Evolutionary conservation across 768 basidiomycete genomes (phyloP), one percentile per base, ranked within the genome.

Genomic region (Leucocoprinus leucothites): DNA sequence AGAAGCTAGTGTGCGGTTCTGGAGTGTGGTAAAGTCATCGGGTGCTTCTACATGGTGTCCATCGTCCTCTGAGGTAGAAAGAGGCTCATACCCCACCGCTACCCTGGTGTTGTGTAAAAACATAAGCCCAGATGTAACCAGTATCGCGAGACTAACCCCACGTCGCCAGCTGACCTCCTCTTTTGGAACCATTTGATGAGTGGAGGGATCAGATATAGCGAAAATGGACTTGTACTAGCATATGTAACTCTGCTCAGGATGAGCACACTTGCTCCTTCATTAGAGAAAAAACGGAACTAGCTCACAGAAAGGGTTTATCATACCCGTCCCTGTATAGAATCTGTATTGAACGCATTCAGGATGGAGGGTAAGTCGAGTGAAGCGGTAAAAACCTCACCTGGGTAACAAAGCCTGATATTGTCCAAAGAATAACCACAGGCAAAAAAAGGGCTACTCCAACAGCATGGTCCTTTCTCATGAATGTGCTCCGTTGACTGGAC

Each of bases 341-440:
- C 84, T 82, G 53, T 5, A 19, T 51, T 18, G 9, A 28, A 1
- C n/a, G n/a, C n/a, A 45, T 26, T 54, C 9, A 50, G 44, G 21
- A 3, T 61, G 19, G 18, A 21, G 3, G 18, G 3, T 13, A 22
- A 26, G 3, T 24, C 22, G 2, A 6, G 11, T 19, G 18, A 43
- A 85, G 84, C 77, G 89, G 85, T n/a, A 18, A n/a, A 21, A 24
- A 19, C 38, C 69, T 43, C 57, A 87, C 90, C 79, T 93, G 89
- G 7, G 88, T 94, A 36, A 95, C 75, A 64, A 94, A 96, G 67
- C 87, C 94, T 40, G 87, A 89, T 9, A 78, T 71, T 14, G 94
- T 96, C 94, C 94, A 98, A 14, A 97, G 79, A 34, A 91, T 57
- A 36, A 93, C 90, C 48, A 94, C 92, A 19, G 84, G 54, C 3